phyloP scores from a whole-genome alignment of 2,329 filamentous ascomycete genomes.

The Pseudonectria foliicola region DNA sequence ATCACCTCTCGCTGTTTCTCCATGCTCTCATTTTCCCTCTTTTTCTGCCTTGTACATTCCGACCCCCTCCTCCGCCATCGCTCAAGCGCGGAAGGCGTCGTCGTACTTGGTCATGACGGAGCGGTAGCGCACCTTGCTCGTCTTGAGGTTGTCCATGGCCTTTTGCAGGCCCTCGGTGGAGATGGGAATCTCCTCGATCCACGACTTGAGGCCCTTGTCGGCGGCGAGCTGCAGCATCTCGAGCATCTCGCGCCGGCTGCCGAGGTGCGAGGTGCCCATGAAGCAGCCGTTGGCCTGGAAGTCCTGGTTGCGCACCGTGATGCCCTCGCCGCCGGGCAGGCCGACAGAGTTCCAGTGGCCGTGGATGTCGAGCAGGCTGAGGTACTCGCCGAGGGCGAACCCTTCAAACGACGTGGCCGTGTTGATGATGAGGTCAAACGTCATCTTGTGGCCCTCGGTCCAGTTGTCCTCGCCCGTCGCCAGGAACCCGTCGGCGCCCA shows the following conservation, averaged over 20 bases:
- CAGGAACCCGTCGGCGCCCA: slow-evolving; percentile 56
- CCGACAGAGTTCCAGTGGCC: slow-evolving; percentile 75
- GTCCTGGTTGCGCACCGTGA: slow-evolving; percentile 64
- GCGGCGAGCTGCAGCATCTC: slow-evolving; percentile 66
- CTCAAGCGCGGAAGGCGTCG: slow-evolving; percentile 53
- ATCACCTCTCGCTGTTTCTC: background rate
- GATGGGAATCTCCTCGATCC: slow-evolving; percentile 69
- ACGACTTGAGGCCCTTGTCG: slow-evolving; percentile 61
- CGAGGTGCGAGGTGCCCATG: slow-evolving; percentile 65
- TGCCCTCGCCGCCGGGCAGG: slow-evolving; percentile 68
- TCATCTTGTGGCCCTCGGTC: slow-evolving; percentile 50
- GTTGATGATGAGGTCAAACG: slow-evolving; percentile 72
- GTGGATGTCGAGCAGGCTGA: slow-evolving; percentile 74
- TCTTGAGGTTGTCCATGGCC: slow-evolving; percentile 61
- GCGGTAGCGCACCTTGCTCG: slow-evolving; percentile 66
- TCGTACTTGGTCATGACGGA: slow-evolving; percentile 68
- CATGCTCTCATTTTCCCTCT: slow-evolving; percentile 2
- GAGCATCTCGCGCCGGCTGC: slow-evolving; percentile 61
- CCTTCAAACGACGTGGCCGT: slow-evolving; percentile 61
- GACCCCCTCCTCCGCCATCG: slow-evolving; percentile 2
- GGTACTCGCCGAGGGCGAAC: slow-evolving; percentile 65
- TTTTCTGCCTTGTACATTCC: slow-evolving; percentile 2
- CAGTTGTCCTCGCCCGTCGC: slow-evolving; percentile 51
- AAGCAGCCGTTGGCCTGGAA: slow-evolving; percentile 69
- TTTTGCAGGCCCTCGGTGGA: slow-evolving; percentile 62